Evolutionary conservation across 371 early-diverging fungal genomes (phyloP).

Genomic region (Rhizomucor pusillus): DNA sequence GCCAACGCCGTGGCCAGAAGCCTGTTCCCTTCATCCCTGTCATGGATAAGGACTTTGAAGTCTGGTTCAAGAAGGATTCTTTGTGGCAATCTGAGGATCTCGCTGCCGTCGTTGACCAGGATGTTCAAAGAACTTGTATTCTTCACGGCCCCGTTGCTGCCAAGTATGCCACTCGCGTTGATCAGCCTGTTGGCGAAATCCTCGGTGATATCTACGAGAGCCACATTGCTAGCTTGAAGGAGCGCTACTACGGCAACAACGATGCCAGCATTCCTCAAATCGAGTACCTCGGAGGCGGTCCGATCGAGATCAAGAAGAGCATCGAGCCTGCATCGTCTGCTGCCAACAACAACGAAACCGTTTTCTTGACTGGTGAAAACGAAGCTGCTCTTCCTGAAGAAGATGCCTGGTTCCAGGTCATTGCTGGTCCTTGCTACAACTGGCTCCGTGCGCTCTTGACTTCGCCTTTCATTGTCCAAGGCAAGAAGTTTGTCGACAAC

Average conservation of each 20-base stretch:
- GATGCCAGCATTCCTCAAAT: slow-evolving; percentile 68
- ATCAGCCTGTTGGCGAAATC: slow-evolving; percentile 91
- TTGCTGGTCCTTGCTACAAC: slow-evolving; percentile 68
- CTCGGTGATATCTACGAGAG: slow-evolving; percentile 85
- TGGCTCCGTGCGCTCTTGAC: slow-evolving; percentile 92
- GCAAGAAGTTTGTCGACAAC: slow-evolving; percentile 74
- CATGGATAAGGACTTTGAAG: slow-evolving; percentile 89
- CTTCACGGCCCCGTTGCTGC: slow-evolving; percentile 95
- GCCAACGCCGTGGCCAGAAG: slow-evolving; percentile 82
- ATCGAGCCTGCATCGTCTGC: slow-evolving; percentile 21
- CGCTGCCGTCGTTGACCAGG: slow-evolving; percentile 88
- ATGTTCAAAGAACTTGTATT: slow-evolving; percentile 91
- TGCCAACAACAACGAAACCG: slow-evolving; percentile 37
- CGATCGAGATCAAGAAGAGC: slow-evolving; percentile 22
- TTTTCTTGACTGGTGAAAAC: slow-evolving; percentile 55
- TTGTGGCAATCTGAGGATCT: slow-evolving; percentile 95
- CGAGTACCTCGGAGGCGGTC: slow-evolving; percentile 80
- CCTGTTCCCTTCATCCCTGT: slow-evolving; percentile 93
- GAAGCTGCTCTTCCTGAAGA: slow-evolving; percentile 62
- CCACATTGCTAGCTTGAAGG: slow-evolving; percentile 77
- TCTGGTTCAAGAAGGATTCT: slow-evolving; percentile 96
- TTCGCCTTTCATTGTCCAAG: slow-evolving; percentile 81
- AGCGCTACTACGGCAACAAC: slow-evolving; percentile 74
- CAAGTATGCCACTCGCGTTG: slow-evolving; percentile 69
- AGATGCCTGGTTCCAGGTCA: slow-evolving; percentile 71